Evolutionary conservation across 2,329 filamentous ascomycete species (phyloP).

Genomic region (Ophiocordyceps unilateralis): DNA sequence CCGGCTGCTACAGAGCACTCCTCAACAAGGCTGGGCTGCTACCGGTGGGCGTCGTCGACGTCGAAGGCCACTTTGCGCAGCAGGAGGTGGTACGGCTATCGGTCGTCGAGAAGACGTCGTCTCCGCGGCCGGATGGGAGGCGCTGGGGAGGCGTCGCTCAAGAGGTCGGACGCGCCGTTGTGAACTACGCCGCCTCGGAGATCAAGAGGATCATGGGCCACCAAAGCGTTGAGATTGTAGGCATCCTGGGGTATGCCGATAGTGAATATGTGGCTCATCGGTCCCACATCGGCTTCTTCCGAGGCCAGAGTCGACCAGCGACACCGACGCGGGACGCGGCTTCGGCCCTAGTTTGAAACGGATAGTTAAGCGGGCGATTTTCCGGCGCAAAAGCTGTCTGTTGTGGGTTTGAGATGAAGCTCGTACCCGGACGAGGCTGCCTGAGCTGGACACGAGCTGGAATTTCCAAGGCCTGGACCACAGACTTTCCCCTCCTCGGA

Average conservation of each 20-base stretch:
- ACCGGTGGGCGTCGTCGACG: constrained; percentile 77
- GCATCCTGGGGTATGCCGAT: constrained; percentile 75
- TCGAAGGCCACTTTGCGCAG: constrained; percentile 76
- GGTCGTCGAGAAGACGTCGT: constrained; percentile 50
- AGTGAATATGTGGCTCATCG: constrained; percentile 84
- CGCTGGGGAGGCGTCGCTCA: constrained; percentile 32
- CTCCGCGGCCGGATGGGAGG: constrained; percentile 23
- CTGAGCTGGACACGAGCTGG: too few species aligned
- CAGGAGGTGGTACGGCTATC: constrained; percentile 82
- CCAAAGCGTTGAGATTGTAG: constrained; percentile 65
- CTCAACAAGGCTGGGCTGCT: constrained; percentile 72
- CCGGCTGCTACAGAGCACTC: constrained; percentile 70
- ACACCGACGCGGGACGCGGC: constrained; percentile 21
- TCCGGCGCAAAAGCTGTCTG: too few species aligned
- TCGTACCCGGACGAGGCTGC: background rate
- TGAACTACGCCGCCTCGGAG: constrained; percentile 83
- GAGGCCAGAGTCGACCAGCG: constrained; percentile 32
- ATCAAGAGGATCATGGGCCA: constrained; percentile 71
- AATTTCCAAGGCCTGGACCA: too few species aligned
- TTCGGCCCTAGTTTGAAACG: background rate
- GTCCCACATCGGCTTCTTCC: constrained; percentile 71
- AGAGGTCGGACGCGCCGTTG: constrained; percentile 76
- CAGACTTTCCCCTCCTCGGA: too few species aligned
- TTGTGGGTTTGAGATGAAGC: background rate
- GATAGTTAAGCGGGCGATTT: too few species aligned